phyloP scores from a whole-genome alignment of 331 rosid species.

The Telfairia occidentalis region DNA sequence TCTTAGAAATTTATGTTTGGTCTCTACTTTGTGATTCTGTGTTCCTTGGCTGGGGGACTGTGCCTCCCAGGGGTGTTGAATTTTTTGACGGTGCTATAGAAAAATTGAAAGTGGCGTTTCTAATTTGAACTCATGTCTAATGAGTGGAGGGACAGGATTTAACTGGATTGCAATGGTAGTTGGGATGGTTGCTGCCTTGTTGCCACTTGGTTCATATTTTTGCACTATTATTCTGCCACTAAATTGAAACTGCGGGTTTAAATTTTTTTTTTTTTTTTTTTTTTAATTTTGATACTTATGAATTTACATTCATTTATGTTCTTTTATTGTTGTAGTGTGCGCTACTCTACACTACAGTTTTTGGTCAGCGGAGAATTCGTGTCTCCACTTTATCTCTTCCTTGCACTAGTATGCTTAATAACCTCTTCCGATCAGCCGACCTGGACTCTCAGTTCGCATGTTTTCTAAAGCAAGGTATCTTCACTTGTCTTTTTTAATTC shows the following conservation, averaged over 20 bases:
- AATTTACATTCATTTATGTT: constrained; percentile 8
- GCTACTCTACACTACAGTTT: constrained; percentile 83
- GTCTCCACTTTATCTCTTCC: constrained; percentile 80
- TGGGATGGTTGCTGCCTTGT: background rate
- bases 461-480: constrained; percentile 89
- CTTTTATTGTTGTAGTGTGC: constrained; percentile 52
- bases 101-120: background rate
- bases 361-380: constrained; percentile 91
- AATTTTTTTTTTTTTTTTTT: too few relatives aligned
- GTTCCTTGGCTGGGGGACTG: background rate
- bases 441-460: constrained; percentile 91
- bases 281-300: background rate
- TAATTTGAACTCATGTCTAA: background rate
- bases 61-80: background rate
- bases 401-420: constrained; percentile 87
- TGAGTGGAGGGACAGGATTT: background rate
- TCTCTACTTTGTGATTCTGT: background rate
- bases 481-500: background rate
- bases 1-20: background rate
- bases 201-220: background rate
- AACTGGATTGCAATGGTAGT: background rate
- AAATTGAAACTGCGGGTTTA: too few relatives aligned
- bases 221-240: background rate
- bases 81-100: background rate
- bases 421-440: constrained; percentile 90